Conservation (phyloP, 192 early-diverging fungal species). For the Rhizoclosmatium globosum region DNA sequence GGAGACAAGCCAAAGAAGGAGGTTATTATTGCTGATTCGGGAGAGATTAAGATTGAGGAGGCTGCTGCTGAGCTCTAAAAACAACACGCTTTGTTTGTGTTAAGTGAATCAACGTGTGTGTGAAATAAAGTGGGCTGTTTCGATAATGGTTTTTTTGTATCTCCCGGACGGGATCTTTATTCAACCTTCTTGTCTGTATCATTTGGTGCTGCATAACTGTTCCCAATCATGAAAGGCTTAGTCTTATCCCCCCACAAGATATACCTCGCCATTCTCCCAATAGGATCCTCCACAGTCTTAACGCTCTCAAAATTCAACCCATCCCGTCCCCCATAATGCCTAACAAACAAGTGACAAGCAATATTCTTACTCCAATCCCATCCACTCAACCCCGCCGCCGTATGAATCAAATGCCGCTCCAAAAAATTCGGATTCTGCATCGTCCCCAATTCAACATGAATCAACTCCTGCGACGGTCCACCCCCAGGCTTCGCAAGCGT, state of each 20-base stretch:
- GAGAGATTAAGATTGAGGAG: constrained; percentile 55
- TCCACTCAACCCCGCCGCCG: neutral
- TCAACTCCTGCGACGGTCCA: neutral
- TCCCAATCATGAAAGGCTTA: neutral
- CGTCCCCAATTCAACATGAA: constrained; percentile 6
- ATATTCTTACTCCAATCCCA: constrained; percentile 13
- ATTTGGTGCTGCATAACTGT: neutral
- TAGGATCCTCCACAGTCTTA: constrained; percentile 4
- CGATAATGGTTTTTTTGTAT: too few relatives aligned
- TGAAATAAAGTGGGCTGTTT: too few relatives aligned
- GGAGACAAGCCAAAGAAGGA: constrained; percentile 62
- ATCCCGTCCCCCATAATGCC: neutral
- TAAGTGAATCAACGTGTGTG: too few relatives aligned
- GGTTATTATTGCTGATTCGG: constrained; percentile 58
- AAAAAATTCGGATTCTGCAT: neutral
- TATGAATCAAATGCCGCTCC: neutral
- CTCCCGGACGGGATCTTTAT: too few relatives aligned
- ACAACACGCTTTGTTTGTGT: neutral
- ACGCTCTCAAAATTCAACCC: constrained; percentile 8
- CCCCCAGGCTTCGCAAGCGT: neutral
- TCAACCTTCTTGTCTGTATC: too few relatives aligned
- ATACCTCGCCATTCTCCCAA: neutral
- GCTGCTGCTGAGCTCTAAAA: constrained; percentile 1
- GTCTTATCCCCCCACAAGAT: constrained; percentile 12
- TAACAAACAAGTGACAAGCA: neutral